Base-by-base conservation (phyloP, 176 grass and related monocot genomes). In the Eleusine coracana region DNA sequence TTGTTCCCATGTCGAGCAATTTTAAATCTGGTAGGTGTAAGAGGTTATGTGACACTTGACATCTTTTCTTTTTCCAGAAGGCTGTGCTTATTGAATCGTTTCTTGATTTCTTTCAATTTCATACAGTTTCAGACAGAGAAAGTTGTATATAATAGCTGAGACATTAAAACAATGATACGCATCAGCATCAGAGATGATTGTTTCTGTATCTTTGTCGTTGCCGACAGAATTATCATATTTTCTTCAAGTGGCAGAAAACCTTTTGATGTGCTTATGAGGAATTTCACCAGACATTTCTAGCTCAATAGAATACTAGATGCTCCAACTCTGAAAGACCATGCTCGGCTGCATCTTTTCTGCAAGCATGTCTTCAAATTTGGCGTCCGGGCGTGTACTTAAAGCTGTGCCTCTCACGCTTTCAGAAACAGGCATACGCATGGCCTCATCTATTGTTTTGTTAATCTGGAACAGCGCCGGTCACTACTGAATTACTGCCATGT, bases 401-500 rank as follows among this genome's bases (percentile, higher is more conserved):
- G 73, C 51, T 85, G 74, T 37, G 66, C 20, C 68, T 16, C 38
- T 73, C 48, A 21, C 5, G 75, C 20, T 13, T 59, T 59, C 20
- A 63, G 66, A n/a, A 34, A 40, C 74, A 71, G 46, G 54, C 51
- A 81, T 70, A 42, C 60, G 23, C 5, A 29, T 71, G 59, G 27
- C 41, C 16, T 44, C 65, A 41, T 60, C 15, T 20, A 29, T 78
- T 36, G 27, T 37, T 69, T 85, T 36, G 39, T 37, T 70, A 14
- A 46, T 70, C 74, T 85, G 83, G 50, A 60, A 78, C 74, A 59
- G 46, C 27, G 74, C 65, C 42, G 13, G 50, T 85, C 67, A 78
- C 67, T 72, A 27, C 75, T 85, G n/a, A 28, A 64, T 79, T 79
- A 15, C 83, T 73, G 83, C 36, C 78, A 41, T 56, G 63, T 39